A percentile compares a stretch with the other conserved stretches of the same genome.
These are phyloP conservation scores for Polygonum maritimum DNA, from an alignment of 148 eudicot species.

Conservation along the genomic window DNA sequence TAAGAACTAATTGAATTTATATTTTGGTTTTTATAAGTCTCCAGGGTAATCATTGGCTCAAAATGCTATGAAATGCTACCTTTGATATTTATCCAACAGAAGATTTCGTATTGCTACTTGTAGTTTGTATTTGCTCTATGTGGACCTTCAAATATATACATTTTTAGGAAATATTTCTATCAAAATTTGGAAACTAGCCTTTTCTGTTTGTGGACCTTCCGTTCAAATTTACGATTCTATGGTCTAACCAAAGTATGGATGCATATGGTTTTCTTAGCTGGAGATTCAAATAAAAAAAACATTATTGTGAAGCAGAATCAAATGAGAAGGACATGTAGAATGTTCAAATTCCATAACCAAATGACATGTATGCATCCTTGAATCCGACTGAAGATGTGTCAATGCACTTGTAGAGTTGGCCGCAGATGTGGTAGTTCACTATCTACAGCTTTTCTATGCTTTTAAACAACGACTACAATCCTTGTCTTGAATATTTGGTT, in stretches of 20 bases:
- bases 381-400: neutral
- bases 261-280: neutral
- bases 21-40: too few species aligned
- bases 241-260: neutral
- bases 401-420: too few species aligned
- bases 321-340: neutral
- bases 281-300: neutral
- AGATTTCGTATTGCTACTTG: neutral
- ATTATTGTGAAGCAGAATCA: neutral
- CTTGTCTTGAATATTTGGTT: neutral
- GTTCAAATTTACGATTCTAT: neutral
- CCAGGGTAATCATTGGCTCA: too few species aligned
- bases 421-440: too few species aligned
- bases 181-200: neutral
- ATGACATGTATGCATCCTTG: neutral
- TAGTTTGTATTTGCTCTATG: neutral
- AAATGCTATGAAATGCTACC: too few species aligned
- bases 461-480: neutral
- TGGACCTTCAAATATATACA: neutral
- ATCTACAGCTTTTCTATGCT: neutral
- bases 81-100: neutral
- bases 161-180: neutral
- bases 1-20: too few species aligned
- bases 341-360: neutral
- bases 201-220: neutral